A percentile compares a stretch with the other conserved stretches of the same genome.
Evolutionary conservation across 192 early-diverging fungal species (phyloP).

Genomic region (Coemansia sp.): DNA sequence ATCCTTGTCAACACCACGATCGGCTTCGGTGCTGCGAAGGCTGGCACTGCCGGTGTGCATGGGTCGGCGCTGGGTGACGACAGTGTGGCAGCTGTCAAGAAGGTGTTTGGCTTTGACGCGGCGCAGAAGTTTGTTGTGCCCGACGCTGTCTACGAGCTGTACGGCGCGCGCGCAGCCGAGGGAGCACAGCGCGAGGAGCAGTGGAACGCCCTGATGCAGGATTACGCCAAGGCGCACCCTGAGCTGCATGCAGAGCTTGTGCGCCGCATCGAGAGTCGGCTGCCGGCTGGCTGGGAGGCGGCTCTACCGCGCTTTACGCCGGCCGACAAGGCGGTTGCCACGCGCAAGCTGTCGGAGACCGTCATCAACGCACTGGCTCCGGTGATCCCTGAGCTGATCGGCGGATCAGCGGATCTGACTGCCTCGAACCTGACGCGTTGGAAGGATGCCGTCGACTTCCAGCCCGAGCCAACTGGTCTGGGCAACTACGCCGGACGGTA

Average conservation of each 20-base stretch:
- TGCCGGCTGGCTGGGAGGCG: conserved; percentile 72
- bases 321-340: conserved; percentile 75
- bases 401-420: conserved; percentile 97
- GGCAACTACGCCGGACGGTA: conserved; percentile 87
- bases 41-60: conserved; percentile 92
- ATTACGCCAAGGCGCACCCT: conserved; percentile 71
- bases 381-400: conserved; percentile 79
- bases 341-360: conserved; percentile 84
- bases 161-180: conserved; percentile 56
- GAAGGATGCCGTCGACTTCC: conserved; percentile 95
- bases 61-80: conserved; percentile 79
- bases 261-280: conserved; percentile 70
- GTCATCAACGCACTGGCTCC: conserved; percentile 82
- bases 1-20: conserved; percentile 92
- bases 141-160: conserved; percentile 60
- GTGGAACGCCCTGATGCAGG: conserved; percentile 76
- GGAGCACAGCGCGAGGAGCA: conserved; percentile 66
- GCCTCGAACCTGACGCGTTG: conserved; percentile 94
- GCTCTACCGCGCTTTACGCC: conserved; percentile 82
- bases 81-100: conserved; percentile 81
- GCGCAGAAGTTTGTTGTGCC: conserved; percentile 73
- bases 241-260: conserved; percentile 68
- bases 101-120: conserved; percentile 80
- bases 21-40: conserved; percentile 85
- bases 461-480: conserved; percentile 67